These are phyloP conservation scores for Sclerospora graminicola DNA, from an alignment of 352 stramenopile genomes.

Conservation along the genomic window DNA sequence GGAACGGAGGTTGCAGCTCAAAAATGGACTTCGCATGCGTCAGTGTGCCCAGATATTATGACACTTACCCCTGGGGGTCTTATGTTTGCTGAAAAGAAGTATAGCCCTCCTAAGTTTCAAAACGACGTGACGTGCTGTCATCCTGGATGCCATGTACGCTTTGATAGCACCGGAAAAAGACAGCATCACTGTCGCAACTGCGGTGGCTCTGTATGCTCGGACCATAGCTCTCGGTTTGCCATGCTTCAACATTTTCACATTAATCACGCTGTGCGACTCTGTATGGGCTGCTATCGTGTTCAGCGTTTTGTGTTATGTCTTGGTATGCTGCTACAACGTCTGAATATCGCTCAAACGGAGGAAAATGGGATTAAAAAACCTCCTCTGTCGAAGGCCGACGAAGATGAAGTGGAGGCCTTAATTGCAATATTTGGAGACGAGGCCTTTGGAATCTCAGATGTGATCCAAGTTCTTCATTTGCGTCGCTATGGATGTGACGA, in stretches of 20 bases:
- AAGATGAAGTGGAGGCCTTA: slow-evolving; percentile 55
- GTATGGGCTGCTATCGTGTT: slow-evolving; percentile 63
- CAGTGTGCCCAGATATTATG: slow-evolving; percentile 28
- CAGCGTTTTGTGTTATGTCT: slow-evolving; percentile 59
- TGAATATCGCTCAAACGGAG: slow-evolving; percentile 34
- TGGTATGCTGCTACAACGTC: slow-evolving; percentile 52
- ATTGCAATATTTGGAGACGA: slow-evolving; percentile 37
- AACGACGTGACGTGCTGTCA: slow-evolving; percentile 48
- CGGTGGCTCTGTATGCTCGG: slow-evolving; percentile 64
- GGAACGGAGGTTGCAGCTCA: slow-evolving; percentile 24
- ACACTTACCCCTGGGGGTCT: slow-evolving; percentile 43
- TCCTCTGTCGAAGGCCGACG: slow-evolving; percentile 31
- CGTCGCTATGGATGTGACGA: slow-evolving; percentile 67
- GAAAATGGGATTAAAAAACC: slow-evolving; percentile 26
- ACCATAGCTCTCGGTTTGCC: slow-evolving; percentile 68
- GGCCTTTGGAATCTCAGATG: slow-evolving; percentile 59
- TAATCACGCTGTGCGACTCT: slow-evolving; percentile 54
- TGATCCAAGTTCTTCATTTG: slow-evolving; percentile 76
- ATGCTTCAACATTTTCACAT: slow-evolving; percentile 53
- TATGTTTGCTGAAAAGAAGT: slow-evolving; percentile 54
- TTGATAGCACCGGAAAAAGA: slow-evolving; percentile 63
- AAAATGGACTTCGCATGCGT: slow-evolving; percentile 29
- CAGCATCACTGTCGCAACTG: slow-evolving; percentile 82
- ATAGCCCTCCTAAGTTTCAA: slow-evolving; percentile 60
- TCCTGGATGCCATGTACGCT: slow-evolving; percentile 48